phyloP scores from a whole-genome alignment of 1,139 yeast species.

The Suhomyces taliae region DNA sequence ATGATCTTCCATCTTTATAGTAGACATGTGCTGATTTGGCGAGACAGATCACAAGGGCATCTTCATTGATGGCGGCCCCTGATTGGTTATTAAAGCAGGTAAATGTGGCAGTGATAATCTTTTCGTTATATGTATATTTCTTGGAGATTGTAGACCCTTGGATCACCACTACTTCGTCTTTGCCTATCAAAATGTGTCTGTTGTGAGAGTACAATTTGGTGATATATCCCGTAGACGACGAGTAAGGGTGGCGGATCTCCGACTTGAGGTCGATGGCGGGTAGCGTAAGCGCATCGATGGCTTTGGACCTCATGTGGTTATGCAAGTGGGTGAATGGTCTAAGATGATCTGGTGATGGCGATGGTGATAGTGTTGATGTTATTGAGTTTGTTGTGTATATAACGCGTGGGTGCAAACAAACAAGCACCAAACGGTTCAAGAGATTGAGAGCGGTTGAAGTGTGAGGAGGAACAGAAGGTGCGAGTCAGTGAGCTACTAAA shows the following conservation, averaged over 20 bases:
- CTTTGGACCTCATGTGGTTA: conserved; percentile 5
- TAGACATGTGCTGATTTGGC: conserved; percentile 56
- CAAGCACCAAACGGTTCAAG: not conserved
- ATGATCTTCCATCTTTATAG: conserved; percentile 55
- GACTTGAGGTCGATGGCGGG: conserved; percentile 19
- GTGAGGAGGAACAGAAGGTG: not conserved
- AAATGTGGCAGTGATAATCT: conserved; percentile 50
- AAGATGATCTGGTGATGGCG: not conserved
- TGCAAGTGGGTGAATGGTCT: not conserved
- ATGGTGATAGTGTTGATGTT: not conserved
- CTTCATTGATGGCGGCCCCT: not conserved
- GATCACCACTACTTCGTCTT: conserved; percentile 41
- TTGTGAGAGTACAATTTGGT: conserved; percentile 28
- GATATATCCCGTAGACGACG: conserved; percentile 16
- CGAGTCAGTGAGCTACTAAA: not conserved
- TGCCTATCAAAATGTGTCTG: conserved; percentile 30
- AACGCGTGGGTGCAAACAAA: conserved; percentile 6
- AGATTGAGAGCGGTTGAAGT: not conserved
- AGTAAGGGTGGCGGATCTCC: conserved; percentile 20
- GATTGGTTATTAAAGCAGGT: conserved; percentile 33
- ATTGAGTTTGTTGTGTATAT: not conserved
- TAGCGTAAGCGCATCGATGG: conserved; percentile 16
- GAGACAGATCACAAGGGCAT: conserved; percentile 51
- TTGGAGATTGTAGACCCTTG: conserved; percentile 51
- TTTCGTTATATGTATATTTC: conserved; percentile 46